Evolutionary conservation across 2,329 filamentous ascomycete species (phyloP), one percentile per base, ranked within the genome.

Genomic region (Daldinia sp.): DNA sequence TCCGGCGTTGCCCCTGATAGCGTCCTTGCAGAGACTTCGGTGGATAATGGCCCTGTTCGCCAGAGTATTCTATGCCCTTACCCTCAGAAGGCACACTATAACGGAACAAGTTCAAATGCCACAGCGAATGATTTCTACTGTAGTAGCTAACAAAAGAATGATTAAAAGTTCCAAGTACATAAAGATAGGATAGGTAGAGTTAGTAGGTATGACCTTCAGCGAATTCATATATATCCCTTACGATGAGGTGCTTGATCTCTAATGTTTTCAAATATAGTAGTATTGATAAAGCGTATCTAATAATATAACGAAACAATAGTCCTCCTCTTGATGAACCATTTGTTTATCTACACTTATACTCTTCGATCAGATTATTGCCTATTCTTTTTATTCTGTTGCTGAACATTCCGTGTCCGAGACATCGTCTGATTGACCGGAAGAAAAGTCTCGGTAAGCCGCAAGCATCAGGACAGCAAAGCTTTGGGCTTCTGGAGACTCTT

Each of bases 391-490:
- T 37, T 13, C 1, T 1, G 3, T 10, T 37, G 12, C 12, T 4
- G 5, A 15, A 12, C 12, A 39, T 15, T 39, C 35, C n/a, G 33
- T 9, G 33, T 35, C 10, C 2, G 20, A 35, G 10, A 35, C 5
- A 35, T 2, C 2, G 6, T 9, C 6, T 20, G 41, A 42, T 42
- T 10, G 6, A 2, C 18, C 20, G 13, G 28, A 60, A 37, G 20
- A 13, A 54, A 57, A 35, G 55, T 84, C 83, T 53, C 81, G 72
- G 67, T 80, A 80, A 4, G 82, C 82, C 28, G 82, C 76, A 59
- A 80, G 79, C 72, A 84, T 63, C 59, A 83, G 67, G 5, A 85
- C 73, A 1, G 81, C 76, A 70, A 85, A 85, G 42, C 78, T 80
- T 73, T 83, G 79, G 2, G 79, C 82, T 69, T 85, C 82, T 0